phyloP scores from a whole-genome alignment of 2,329 filamentous ascomycete species.

The Colletotrichum navitas region DNA sequence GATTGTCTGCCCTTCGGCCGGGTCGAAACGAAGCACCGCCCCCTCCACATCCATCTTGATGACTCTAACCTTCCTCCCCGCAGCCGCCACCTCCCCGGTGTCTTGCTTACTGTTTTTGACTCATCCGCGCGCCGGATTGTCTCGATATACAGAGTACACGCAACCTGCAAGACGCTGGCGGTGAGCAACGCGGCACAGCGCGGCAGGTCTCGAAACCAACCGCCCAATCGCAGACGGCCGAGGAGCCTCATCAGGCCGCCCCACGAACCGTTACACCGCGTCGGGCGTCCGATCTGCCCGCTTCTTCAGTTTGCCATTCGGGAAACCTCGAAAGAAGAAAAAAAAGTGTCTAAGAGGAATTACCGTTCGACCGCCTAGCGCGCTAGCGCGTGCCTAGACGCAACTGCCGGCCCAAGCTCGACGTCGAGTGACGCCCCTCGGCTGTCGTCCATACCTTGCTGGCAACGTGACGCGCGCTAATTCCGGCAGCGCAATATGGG shows the following conservation, averaged over 20 bases:
- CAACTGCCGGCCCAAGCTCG: no score
- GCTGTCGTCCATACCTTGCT: not conserved
- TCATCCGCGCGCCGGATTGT: not conserved
- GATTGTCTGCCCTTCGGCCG: not conserved
- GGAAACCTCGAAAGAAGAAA: not conserved
- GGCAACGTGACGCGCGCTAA: not conserved
- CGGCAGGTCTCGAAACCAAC: not conserved
- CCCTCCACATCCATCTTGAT: not conserved
- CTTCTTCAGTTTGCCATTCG: not conserved
- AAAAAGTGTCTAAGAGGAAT: no score
- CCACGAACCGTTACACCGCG: constrained; percentile 29
- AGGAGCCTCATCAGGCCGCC: constrained; percentile 18
- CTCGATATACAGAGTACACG: not conserved
- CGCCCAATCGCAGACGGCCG: constrained; percentile 15
- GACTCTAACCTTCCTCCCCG: not conserved
- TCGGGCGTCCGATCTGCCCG: constrained; percentile 7
- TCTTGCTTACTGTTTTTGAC: not conserved
- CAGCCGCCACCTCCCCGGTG: not conserved
- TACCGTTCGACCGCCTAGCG: not conserved
- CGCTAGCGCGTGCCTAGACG: not conserved
- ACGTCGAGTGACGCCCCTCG: not conserved
- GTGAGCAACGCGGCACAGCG: constrained; percentile 15
- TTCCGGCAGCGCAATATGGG: not conserved
- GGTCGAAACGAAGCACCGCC: not conserved
- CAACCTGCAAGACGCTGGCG: constrained; percentile 17